These are phyloP conservation scores for Arthrinium phaeospermum DNA, from an alignment of 2,329 filamentous ascomycete genomes.

Conservation along the genomic window DNA sequence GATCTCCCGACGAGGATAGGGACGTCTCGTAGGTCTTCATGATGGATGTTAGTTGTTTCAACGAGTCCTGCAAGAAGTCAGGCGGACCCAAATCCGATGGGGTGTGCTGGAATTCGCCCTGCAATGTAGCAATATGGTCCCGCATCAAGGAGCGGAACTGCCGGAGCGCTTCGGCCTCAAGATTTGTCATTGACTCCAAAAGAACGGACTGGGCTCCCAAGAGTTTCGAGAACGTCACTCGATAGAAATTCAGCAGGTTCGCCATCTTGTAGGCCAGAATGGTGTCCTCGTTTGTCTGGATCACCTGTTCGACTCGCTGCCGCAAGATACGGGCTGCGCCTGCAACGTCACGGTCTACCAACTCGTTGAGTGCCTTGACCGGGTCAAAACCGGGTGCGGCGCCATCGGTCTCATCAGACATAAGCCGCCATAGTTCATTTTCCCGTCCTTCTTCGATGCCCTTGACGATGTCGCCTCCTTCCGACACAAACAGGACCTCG, in stretches of 20 bases:
- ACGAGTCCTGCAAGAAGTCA: slow-evolving; percentile 78
- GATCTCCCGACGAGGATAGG: slow-evolving; percentile 62
- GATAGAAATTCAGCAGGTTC: slow-evolving; percentile 90
- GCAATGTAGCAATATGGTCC: slow-evolving; percentile 78
- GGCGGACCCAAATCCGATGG: slow-evolving; percentile 79
- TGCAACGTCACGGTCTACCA: slow-evolving; percentile 85
- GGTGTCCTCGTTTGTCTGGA: slow-evolving; percentile 90
- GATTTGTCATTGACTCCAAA: slow-evolving; percentile 67
- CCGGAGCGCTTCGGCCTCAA: slow-evolving; percentile 78
- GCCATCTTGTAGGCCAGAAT: slow-evolving; percentile 88
- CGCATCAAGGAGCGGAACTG: slow-evolving; percentile 84
- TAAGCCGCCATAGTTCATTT: slow-evolving; percentile 81
- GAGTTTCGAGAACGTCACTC: slow-evolving; percentile 80
- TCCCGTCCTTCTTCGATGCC: slow-evolving; percentile 80
- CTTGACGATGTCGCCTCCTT: slow-evolving; percentile 85
- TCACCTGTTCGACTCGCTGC: slow-evolving; percentile 87
- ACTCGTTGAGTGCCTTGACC: slow-evolving; percentile 77
- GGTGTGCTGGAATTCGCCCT: slow-evolving; percentile 72
- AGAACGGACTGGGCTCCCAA: slow-evolving; percentile 73
- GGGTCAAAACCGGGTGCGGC: slow-evolving; percentile 71
- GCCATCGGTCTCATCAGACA: slow-evolving; percentile 60
- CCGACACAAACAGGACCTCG: slow-evolving; percentile 87
- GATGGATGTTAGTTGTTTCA: slow-evolving; percentile 78
- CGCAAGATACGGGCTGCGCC: slow-evolving; percentile 84
- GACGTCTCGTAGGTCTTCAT: slow-evolving; percentile 90